Conservation (phyloP, 2,329 filamentous ascomycete genomes). For the Cadophora sp. region DNA sequence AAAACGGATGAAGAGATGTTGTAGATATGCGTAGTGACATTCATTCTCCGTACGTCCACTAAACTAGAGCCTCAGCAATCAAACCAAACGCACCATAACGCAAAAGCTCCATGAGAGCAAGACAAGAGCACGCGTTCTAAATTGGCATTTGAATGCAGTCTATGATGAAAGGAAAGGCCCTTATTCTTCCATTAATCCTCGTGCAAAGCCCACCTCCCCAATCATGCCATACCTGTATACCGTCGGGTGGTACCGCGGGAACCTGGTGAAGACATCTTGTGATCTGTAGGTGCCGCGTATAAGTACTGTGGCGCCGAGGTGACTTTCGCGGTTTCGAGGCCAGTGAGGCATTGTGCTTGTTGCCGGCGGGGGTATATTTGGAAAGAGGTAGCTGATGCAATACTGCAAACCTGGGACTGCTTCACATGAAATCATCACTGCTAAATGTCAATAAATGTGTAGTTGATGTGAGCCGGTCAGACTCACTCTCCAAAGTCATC, state of each 20-base stretch:
- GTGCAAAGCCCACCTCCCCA: conserved; percentile 23
- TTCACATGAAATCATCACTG: conserved; percentile 79
- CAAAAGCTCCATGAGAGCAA: conserved; percentile 31
- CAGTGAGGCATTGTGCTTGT: conserved; percentile 19
- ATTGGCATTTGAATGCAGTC: conserved; percentile 28
- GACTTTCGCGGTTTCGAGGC: conserved; percentile 13
- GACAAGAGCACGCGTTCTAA: conserved; percentile 33
- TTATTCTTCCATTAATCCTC: conserved; percentile 25
- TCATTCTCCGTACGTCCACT: conserved; percentile 17
- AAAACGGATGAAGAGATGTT: not conserved
- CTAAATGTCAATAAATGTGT: conserved; percentile 32
- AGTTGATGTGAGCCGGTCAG: not conserved
- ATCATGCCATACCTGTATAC: conserved; percentile 27
- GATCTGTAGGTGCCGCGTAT: conserved; percentile 18
- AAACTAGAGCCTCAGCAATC: conserved; percentile 6
- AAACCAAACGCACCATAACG: conserved; percentile 28
- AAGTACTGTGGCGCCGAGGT: conserved; percentile 11
- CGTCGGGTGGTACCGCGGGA: conserved; percentile 19
- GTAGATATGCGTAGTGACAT: not conserved
- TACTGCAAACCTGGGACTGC: conserved; percentile 24
- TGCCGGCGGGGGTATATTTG: conserved; percentile 16
- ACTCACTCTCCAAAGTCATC: conserved; percentile 88
- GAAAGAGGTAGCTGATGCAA: conserved; percentile 17
- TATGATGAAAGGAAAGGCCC: conserved; percentile 36
- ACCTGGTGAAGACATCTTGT: conserved; percentile 16